Evolutionary conservation across 2,329 filamentous ascomycete species (phyloP).

Genomic region (Aspergillus sp.): DNA sequence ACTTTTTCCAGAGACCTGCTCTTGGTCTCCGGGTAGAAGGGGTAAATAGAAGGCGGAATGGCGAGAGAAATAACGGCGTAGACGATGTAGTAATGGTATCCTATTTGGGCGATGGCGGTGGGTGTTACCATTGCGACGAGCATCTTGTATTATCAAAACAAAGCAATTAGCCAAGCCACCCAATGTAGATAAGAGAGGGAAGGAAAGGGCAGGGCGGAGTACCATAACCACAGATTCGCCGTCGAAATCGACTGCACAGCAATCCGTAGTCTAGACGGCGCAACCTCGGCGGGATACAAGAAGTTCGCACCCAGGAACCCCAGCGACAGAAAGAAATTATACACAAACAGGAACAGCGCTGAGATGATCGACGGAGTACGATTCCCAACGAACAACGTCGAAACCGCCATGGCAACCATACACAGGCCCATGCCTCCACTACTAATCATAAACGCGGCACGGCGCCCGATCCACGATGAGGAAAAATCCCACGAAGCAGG

Average conservation of each 20-base stretch:
- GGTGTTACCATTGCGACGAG: slow-evolving; percentile 1
- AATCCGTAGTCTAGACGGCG: not conserved
- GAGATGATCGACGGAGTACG: not conserved
- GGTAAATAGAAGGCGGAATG: not conserved
- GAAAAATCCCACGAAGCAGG: not conserved
- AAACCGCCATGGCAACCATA: not conserved
- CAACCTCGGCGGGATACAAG: not conserved
- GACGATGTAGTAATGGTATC: slow-evolving; percentile 2
- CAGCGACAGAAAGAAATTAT: not conserved
- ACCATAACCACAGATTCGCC: not conserved
- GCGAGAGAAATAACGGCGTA: not conserved
- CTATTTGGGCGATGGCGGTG: not conserved
- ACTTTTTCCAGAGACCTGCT: not conserved
- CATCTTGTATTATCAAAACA: not conserved
- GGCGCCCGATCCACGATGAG: not conserved
- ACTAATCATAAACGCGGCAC: not conserved
- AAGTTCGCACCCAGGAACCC: not conserved
- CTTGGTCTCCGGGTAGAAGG: not conserved
- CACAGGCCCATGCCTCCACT: not conserved
- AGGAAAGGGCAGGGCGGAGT: not conserved
- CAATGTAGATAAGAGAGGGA: not conserved
- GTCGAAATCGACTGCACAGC: not conserved
- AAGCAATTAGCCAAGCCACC: not conserved
- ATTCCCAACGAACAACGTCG: not conserved
- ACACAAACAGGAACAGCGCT: not conserved